Base-by-base conservation (phyloP, 106 monocot species). In the Dendrobium huoshanense region DNA sequence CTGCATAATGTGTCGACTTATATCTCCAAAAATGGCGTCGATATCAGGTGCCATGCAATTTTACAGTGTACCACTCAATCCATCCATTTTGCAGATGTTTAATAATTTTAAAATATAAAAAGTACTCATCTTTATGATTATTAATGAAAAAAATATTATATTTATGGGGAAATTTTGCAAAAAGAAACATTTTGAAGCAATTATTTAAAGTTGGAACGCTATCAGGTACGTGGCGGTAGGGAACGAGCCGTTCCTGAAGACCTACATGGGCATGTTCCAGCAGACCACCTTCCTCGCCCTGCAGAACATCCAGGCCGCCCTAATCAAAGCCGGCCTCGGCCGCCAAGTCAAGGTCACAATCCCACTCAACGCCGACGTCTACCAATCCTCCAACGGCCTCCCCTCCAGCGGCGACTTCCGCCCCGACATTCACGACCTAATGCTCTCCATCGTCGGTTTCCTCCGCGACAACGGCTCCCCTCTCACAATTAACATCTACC, bases 401-500 rank as follows among this genome's bases (percentile, higher is more conserved):
- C 97, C 97, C 16, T 98, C 97, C 48, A 79, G 84, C 4, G 97
- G 92, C 1, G 85, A 98, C 88, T 98, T 98, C 92, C 90, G 97
- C 7, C 0, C 90, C 10, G 92, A 97, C 87, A 91, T 97, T 81
- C 86, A 68, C 80, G 58, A 75, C 51, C 85, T 97, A 65, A 92
- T 97, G 94, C 8, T 94, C 77, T 54, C 82, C 83, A 91, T 97
- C 78, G 70, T 92, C 49, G 3, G 75, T 9, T 97, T 97, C 92
- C 89, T 97, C 75, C 88, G 85, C 17, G 86, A 97, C 82, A 94
- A 88, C 75, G 85, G 80, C 76, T 88, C 75, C 45, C 85, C 84
- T 9, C 80, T 98, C 86, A 87, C 88, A 75, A 87, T 98, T 85
- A 98, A 98, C 92, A 98, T 98, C 86, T 98, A 98, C 92, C 94